These are phyloP conservation scores for Trichoderma asperellum DNA, from an alignment of 2,329 filamentous ascomycete genomes.

Conservation along the genomic window DNA sequence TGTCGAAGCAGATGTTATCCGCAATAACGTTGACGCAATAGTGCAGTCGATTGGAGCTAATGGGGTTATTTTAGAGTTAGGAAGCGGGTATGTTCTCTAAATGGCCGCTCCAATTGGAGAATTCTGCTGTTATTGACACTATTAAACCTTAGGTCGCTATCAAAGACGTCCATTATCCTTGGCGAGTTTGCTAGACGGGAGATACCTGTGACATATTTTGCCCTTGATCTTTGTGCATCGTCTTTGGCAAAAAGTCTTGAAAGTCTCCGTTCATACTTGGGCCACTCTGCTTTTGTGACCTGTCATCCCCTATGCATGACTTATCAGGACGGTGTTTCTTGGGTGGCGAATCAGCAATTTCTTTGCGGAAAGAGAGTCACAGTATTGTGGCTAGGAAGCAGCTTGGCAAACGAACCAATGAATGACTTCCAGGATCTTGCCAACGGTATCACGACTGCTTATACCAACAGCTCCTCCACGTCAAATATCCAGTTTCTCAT, in stretches of 20 bases:
- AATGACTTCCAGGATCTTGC: background rate
- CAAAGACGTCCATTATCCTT: background rate
- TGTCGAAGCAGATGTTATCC: background rate
- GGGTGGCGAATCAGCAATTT: background rate
- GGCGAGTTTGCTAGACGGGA: background rate
- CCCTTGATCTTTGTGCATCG: background rate
- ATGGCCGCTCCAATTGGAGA: background rate
- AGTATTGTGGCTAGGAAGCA: background rate
- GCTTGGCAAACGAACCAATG: background rate
- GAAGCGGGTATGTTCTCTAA: background rate
- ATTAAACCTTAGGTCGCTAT: background rate
- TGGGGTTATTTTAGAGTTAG: background rate
- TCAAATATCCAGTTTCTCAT: background rate
- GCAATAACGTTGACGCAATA: background rate
- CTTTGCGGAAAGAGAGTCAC: background rate
- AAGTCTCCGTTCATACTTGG: background rate
- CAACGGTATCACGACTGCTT: background rate
- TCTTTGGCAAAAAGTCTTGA: background rate
- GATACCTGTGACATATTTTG: background rate
- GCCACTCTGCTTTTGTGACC: background rate
- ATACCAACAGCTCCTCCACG: background rate
- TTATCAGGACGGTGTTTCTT: background rate
- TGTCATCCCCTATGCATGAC: background rate
- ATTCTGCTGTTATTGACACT: background rate
- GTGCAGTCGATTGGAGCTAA: background rate